Evolutionary conservation across 805 yeast species (phyloP), one percentile per base, ranked within the genome.

Genomic region (Starmerella lactis-condensi): DNA sequence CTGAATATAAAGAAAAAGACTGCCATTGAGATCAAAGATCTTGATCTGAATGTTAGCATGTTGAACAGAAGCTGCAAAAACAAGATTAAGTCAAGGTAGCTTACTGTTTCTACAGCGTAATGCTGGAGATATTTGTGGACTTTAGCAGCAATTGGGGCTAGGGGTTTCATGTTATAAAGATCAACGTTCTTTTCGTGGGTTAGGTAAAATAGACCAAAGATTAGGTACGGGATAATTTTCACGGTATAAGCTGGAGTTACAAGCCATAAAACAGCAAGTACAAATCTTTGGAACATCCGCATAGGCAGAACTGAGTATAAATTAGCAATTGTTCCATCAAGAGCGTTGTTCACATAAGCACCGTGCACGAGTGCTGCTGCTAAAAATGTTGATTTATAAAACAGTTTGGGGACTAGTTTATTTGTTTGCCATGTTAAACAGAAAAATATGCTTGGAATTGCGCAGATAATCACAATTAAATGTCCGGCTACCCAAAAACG

Each of bases 141-240:
- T 3, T 28, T 24, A 3, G 26, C 17, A 2, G 33, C 34, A 17
- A 38, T 35, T 22, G 21, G 17, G 13, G 16, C 14, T 12, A 33
- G 28, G 12, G 18, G 6, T n/a, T 35, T 30, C 6, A 34, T 26
- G 4, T 13, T 22, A 5, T 28, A 10, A 17, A 34, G 41, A 26
- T 34, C 37, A 18, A 18, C 25, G 25, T 39, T 38, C n/a, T 36
- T 33, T 11, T 39, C 22, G 27, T 72, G 71, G 43, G 77, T 58
- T 2, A 69, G 71, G 50, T 83, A 95, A 64, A 83, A 76, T 10
- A 69, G 45, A 2, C 93, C 71, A 49, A 73, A 78, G 24, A 75
- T 54, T 12, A 67, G 56, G 48, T 72, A 83, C 29, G 94, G 89
- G 11, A 72, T 47, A 35, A 75, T 56, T 5, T 89, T 65, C 36